Evolutionary conservation across 768 basidiomycete genomes (phyloP).

Genomic region (Strobilomyces confusus): DNA sequence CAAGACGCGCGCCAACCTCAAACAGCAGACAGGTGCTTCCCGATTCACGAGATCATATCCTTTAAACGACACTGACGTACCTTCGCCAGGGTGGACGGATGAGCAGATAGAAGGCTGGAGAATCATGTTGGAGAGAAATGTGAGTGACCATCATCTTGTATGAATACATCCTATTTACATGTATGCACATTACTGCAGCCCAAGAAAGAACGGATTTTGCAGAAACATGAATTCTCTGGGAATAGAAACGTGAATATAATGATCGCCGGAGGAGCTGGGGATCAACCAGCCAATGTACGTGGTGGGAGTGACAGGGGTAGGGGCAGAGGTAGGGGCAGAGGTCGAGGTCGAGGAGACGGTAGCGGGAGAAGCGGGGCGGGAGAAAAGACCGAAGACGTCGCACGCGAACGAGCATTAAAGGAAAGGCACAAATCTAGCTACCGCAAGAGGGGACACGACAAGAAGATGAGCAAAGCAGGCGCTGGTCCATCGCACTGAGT

Average conservation of each 20-base stretch:
- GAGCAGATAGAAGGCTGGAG: conserved; percentile 92
- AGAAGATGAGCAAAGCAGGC: conserved; percentile 75
- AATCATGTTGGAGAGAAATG: conserved; percentile 86
- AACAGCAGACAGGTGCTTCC: conserved; percentile 57
- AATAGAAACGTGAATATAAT: conserved; percentile 38
- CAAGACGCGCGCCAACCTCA: conserved; percentile 63
- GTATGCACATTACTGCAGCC: conserved; percentile 41
- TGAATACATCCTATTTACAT: conserved; percentile 9
- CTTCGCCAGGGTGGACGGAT: conserved; percentile 59
- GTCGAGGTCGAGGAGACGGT: conserved; percentile 40
- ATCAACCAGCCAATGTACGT: conserved; percentile 10
- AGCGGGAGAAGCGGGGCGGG: conserved; percentile 35
- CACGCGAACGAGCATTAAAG: conserved; percentile 65
- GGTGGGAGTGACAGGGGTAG: conserved; percentile 13
- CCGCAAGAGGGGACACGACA: conserved; percentile 82
- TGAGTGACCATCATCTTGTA: conserved; percentile 36
- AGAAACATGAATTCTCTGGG: conserved; percentile 74
- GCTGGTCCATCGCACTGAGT: conserved; percentile 32
- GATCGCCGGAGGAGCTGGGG: background rate
- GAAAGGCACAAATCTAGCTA: conserved; percentile 79
- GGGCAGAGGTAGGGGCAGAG: conserved; percentile 31
- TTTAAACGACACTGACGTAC: background rate
- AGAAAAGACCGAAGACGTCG: conserved; percentile 35
- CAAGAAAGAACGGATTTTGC: conserved; percentile 66
- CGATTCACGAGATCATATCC: background rate